Conservation (phyloP, 495 filamentous ascomycete species). For the Podospora appendiculata region DNA sequence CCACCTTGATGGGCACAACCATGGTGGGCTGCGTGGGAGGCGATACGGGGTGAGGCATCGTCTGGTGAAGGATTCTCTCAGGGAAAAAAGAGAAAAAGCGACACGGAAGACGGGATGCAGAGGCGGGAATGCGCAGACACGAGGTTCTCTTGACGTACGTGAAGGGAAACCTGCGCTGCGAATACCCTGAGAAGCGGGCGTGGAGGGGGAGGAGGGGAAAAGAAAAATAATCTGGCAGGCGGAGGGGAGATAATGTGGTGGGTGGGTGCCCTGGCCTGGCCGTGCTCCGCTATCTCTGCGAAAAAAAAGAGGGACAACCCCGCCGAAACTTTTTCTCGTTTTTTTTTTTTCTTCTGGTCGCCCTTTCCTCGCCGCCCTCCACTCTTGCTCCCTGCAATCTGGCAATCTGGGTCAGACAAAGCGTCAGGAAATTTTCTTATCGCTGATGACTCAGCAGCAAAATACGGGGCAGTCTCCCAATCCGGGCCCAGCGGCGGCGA, state of each 20-base stretch:
- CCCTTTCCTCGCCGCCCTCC: neutral
- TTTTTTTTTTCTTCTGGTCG: neutral
- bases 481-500: neutral
- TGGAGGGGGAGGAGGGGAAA: too few relatives aligned
- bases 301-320: neutral
- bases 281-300: neutral
- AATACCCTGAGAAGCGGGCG: neutral
- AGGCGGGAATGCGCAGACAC: neutral
- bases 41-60: constrained; percentile 17
- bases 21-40: constrained; percentile 12
- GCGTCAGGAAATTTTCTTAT: neutral
- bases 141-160: too few relatives aligned
- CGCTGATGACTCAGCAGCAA: neutral
- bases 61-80: neutral
- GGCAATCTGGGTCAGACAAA: too few relatives aligned
- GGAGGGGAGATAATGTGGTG: neutral
- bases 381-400: neutral
- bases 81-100: neutral
- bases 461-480: neutral
- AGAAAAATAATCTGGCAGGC: neutral
- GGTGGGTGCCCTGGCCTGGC: neutral
- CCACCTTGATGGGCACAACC: constrained; percentile 25
- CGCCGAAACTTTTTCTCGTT: neutral
- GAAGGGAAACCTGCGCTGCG: constrained; percentile 3
- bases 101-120: neutral